phyloP scores from a whole-genome alignment of 2,329 filamentous ascomycete species.

The Cladosporium oxysporum region DNA sequence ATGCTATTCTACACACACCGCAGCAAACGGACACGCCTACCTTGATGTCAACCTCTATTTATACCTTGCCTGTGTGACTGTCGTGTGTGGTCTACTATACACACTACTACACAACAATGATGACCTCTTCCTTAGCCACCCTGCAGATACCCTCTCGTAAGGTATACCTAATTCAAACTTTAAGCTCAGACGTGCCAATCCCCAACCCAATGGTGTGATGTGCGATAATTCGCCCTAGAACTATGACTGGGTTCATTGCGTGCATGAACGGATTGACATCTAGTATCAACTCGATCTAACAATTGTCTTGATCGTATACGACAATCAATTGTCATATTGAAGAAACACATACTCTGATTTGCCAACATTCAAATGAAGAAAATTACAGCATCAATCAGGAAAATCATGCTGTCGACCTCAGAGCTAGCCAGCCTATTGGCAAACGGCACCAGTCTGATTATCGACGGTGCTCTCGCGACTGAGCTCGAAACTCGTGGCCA shows the following conservation, averaged over 20 bases:
- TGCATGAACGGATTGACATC: not conserved
- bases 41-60: not conserved
- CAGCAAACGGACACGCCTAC: not conserved
- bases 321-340: not conserved
- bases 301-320: not conserved
- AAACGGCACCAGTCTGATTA: conserved; percentile 33
- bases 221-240: not conserved
- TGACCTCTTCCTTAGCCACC: not conserved
- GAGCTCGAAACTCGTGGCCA: conserved; percentile 48
- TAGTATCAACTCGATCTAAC: not conserved
- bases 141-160: not conserved
- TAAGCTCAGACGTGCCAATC: conserved; percentile 11
- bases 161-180: not conserved
- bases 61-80: not conserved
- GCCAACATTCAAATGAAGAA: not conserved
- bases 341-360: not conserved
- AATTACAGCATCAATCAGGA: not conserved
- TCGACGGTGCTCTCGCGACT: conserved; percentile 52
- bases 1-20: not conserved
- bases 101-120: not conserved
- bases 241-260: not conserved
- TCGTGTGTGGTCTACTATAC: not conserved
- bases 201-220: not conserved
- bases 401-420: conserved; percentile 11
- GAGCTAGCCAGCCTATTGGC: conserved; percentile 4